Evolutionary conservation across 441 rosid genomes (phyloP).

Genomic region (Biscutella laevigata): DNA sequence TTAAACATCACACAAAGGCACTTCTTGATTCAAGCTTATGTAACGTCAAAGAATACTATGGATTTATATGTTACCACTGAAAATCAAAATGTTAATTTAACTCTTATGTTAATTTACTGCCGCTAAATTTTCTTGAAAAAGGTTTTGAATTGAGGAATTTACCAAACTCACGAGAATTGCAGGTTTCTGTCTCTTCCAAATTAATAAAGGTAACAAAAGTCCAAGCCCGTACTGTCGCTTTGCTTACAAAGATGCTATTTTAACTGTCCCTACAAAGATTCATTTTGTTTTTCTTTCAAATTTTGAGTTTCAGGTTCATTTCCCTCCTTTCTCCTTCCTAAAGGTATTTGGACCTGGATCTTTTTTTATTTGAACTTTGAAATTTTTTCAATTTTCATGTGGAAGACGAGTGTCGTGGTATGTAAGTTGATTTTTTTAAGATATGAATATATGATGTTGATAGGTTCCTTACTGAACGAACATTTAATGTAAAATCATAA

Average conservation of each 20-base stretch:
- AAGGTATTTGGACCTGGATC: conserved; percentile 10
- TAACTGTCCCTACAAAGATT: conserved; percentile 18
- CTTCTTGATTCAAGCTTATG: too few species aligned
- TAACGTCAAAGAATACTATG: too few species aligned
- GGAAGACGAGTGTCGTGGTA: conserved; percentile 2
- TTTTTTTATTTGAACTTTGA: background rate
- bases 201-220: conserved; percentile 12
- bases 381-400: background rate
- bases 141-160: conserved; percentile 17
- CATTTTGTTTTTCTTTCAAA: conserved; percentile 4
- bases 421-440: conserved; percentile 15
- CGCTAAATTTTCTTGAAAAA: too few species aligned
- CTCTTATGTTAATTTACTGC: too few species aligned
- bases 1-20: too few species aligned
- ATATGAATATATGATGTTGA: conserved; percentile 23
- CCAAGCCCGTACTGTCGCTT: conserved; percentile 22
- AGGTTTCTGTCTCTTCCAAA: conserved; percentile 5
- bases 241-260: conserved; percentile 3
- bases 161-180: conserved; percentile 23
- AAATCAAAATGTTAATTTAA: too few species aligned
- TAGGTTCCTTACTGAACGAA: conserved; percentile 17
- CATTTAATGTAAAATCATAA: conserved; percentile 21
- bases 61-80: too few species aligned
- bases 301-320: background rate
- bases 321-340: conserved; percentile 5